Percentiles rank a stretch among this genome's conserved stretches.
Evolutionary conservation across 306 rosid species (phyloP).

Genomic region (Malus orientalis): DNA sequence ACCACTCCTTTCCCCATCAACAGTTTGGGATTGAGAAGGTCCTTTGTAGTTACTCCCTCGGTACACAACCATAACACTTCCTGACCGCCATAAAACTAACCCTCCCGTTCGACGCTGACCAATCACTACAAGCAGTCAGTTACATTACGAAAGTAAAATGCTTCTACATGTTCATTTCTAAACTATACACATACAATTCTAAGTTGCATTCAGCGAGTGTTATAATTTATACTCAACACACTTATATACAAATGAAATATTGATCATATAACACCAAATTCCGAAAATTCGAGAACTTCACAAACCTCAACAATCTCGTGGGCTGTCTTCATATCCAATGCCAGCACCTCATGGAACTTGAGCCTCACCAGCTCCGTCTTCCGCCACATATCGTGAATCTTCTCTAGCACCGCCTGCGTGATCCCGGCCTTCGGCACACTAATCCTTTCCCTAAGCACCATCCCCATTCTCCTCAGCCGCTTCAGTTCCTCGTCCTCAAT

Average conservation of each 20-base stretch:
- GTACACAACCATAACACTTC: conserved; percentile 88
- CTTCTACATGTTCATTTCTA: neutral
- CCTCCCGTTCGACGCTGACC: conserved; percentile 89
- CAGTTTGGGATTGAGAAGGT: conserved; percentile 33
- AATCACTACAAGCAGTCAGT: conserved; percentile 50
- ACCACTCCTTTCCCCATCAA: conserved; percentile 39
- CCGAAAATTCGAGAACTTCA: conserved; percentile 6
- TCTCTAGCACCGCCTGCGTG: conserved; percentile 61
- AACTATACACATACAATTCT: neutral
- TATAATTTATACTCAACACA: neutral
- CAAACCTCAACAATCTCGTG: conserved; percentile 81
- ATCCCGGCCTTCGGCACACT: conserved; percentile 81
- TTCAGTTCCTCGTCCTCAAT: conserved; percentile 74
- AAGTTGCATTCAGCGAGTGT: neutral
- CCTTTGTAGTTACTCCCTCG: conserved; percentile 74
- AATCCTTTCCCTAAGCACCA: conserved; percentile 50
- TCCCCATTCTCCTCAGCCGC: conserved; percentile 66
- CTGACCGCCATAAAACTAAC: conserved; percentile 77
- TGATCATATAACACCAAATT: neutral
- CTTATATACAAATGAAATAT: neutral
- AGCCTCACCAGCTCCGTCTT: conserved; percentile 77
- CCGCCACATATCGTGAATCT: conserved; percentile 73
- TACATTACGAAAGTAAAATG: neutral
- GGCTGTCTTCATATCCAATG: conserved; percentile 80
- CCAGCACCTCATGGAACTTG: conserved; percentile 81